A percentile compares a stretch with the other conserved stretches of the same genome.
phyloP scores from a whole-genome alignment of 805 yeast genomes.

The Candida easanensis region DNA sequence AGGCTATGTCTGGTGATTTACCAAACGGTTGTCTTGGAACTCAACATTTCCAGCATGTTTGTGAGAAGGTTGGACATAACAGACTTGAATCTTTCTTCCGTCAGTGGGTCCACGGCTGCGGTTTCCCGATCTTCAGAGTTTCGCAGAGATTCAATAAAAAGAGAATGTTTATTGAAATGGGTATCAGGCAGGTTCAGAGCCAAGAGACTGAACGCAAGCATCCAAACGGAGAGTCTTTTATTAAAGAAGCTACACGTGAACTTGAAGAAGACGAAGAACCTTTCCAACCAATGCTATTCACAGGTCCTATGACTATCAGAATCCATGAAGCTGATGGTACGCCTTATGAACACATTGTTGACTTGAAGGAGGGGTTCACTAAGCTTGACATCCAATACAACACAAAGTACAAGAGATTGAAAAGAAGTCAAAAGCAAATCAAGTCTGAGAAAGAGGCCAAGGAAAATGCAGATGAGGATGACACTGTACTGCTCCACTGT shows the following conservation, averaged over 20 bases:
- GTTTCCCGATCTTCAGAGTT: constrained; percentile 84
- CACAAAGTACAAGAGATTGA: constrained; percentile 83
- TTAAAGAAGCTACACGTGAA: constrained; percentile 34
- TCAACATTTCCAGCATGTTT: constrained; percentile 83
- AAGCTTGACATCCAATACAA: constrained; percentile 93
- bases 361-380: constrained; percentile 78
- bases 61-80: constrained; percentile 90
- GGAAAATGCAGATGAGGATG: constrained; percentile 32
- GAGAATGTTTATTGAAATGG: constrained; percentile 91
- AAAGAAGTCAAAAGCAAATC: constrained; percentile 49
- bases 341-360: constrained; percentile 96
- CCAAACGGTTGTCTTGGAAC: constrained; percentile 76
- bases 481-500: constrained; percentile 45
- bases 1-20: constrained; percentile 94
- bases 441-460: constrained; percentile 40
- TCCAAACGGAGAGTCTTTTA: constrained; percentile 35
- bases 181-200: constrained; percentile 83
- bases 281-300: constrained; percentile 41
- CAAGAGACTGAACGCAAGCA: constrained; percentile 44
- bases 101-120: constrained; percentile 90
- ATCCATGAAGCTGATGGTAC: constrained; percentile 98
- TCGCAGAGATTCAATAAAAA: constrained; percentile 93
- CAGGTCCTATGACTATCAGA: constrained; percentile 95
- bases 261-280: constrained; percentile 6
- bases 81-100: constrained; percentile 79